phyloP scores from a whole-genome alignment of 345 rosid species.

The Murraya paniculata region DNA sequence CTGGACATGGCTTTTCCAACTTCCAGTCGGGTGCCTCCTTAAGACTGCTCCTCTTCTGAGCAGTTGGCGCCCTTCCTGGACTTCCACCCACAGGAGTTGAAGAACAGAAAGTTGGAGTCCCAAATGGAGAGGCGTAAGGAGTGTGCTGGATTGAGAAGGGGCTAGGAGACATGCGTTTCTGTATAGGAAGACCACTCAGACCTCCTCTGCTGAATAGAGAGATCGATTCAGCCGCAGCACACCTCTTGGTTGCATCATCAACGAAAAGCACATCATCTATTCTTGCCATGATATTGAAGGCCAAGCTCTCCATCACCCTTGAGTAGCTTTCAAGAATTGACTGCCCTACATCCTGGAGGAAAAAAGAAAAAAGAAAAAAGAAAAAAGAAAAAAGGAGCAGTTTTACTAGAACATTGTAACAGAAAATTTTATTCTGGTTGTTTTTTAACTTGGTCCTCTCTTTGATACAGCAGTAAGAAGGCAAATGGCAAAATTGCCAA shows the following conservation, averaged over 20 bases:
- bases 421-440: not conserved
- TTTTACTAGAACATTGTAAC: not conserved
- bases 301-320: conserved; percentile 97
- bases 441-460: not conserved
- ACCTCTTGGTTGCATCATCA: conserved; percentile 64
- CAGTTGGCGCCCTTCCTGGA: conserved; percentile 49
- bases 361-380: conserved; percentile 9
- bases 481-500: not conserved
- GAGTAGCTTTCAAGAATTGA: conserved; percentile 97
- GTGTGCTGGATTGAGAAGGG: conserved; percentile 66
- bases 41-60: conserved; percentile 31
- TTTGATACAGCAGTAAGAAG: not conserved
- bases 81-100: conserved; percentile 54
- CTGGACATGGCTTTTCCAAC: conserved; percentile 26
- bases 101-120: conserved; percentile 62
- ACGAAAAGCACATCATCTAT: conserved; percentile 92
- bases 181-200: conserved; percentile 57
- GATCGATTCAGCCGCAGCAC: conserved; percentile 55
- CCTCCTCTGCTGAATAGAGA: conserved; percentile 67
- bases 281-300: conserved; percentile 97
- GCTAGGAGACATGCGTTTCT: conserved; percentile 71
- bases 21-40: conserved; percentile 46
- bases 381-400: not conserved
- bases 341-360: conserved; percentile 90
- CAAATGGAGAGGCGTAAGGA: conserved; percentile 68